These are phyloP conservation scores for Vigna hirtella DNA, from an alignment of 306 rosid genomes.

Conservation along the genomic window DNA sequence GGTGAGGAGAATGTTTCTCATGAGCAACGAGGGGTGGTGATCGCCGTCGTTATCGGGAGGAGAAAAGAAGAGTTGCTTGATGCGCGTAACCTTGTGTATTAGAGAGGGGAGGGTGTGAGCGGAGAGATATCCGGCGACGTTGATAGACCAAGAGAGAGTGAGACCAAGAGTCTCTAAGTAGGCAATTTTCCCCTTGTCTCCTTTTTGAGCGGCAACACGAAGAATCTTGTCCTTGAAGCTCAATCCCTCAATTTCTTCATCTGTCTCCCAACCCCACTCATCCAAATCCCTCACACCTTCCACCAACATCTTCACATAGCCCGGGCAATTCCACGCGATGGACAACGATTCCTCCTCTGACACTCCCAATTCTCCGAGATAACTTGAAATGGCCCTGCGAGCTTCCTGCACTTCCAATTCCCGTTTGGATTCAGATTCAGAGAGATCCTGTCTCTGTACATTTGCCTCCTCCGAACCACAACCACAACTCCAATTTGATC, in stretches of 20 bases:
- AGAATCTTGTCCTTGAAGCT: conserved; percentile 65
- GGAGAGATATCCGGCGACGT: conserved; percentile 72
- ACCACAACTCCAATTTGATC: not conserved
- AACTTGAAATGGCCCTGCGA: conserved; percentile 58
- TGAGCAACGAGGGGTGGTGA: conserved; percentile 22
- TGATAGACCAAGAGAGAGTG: conserved; percentile 78
- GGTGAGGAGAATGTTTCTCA: conserved; percentile 68
- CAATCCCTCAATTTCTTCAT: conserved; percentile 34
- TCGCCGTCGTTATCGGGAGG: conserved; percentile 40
- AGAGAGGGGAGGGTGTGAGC: conserved; percentile 66
- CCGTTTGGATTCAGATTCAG: not conserved
- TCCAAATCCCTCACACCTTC: conserved; percentile 81
- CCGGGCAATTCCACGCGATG: conserved; percentile 60
- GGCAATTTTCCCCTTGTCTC: conserved; percentile 82
- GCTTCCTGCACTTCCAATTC: conserved; percentile 52
- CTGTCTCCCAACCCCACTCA: conserved; percentile 51
- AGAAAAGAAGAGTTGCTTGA: conserved; percentile 77
- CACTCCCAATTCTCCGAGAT: conserved; percentile 62
- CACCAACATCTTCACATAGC: conserved; percentile 69
- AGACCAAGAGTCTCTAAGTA: conserved; percentile 81
- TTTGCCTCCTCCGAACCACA: conserved; percentile 20
- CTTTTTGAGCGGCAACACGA: conserved; percentile 66
- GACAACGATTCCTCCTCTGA: conserved; percentile 59
- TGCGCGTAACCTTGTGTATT: conserved; percentile 65
- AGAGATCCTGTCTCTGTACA: not conserved